Conservation (phyloP, 305 asterid genomes). For the Fraxinus albicans region DNA sequence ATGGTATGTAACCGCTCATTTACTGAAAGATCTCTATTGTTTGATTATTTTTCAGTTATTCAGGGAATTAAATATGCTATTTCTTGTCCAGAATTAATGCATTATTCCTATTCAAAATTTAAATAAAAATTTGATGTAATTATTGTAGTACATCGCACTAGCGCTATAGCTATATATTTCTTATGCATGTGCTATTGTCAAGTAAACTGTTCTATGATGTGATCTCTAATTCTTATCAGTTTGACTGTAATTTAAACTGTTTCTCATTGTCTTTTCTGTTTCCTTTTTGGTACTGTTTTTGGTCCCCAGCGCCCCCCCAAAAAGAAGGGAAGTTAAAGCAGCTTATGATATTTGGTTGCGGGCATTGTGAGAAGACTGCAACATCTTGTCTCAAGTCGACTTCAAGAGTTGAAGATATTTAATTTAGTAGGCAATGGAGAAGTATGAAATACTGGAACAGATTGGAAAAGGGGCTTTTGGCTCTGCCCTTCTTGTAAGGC, state of each 20-base stretch:
- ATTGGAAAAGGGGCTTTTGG: conserved; percentile 96
- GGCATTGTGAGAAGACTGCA: conserved; percentile 23
- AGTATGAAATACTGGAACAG: conserved; percentile 86
- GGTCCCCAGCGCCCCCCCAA: not conserved
- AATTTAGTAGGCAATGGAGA: conserved; percentile 56
- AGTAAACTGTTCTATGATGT: conserved; percentile 15
- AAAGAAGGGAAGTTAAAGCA: not conserved
- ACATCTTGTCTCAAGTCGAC: conserved; percentile 14
- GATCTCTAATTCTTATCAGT: conserved; percentile 5
- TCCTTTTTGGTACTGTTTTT: not conserved
- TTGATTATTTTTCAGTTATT: conserved; percentile 9
- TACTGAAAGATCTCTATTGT: conserved; percentile 1
- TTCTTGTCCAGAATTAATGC: conserved; percentile 16
- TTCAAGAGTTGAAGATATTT: conserved; percentile 18
- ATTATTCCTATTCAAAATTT: conserved; percentile 14
- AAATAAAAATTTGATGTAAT: conserved; percentile 19
- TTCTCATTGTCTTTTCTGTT: conserved; percentile 11
- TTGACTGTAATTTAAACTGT: conserved; percentile 7
- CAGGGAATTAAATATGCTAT: not conserved
- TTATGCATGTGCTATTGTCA: not conserved
- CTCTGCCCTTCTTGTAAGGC: conserved; percentile 86
- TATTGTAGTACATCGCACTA: conserved; percentile 17
- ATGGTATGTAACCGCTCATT: conserved; percentile 26
- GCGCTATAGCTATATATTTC: conserved; percentile 13
- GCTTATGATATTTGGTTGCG: conserved; percentile 6